Evolutionary conservation across 2,329 filamentous ascomycete genomes (phyloP).

Genomic region (Fusarium metavorans): DNA sequence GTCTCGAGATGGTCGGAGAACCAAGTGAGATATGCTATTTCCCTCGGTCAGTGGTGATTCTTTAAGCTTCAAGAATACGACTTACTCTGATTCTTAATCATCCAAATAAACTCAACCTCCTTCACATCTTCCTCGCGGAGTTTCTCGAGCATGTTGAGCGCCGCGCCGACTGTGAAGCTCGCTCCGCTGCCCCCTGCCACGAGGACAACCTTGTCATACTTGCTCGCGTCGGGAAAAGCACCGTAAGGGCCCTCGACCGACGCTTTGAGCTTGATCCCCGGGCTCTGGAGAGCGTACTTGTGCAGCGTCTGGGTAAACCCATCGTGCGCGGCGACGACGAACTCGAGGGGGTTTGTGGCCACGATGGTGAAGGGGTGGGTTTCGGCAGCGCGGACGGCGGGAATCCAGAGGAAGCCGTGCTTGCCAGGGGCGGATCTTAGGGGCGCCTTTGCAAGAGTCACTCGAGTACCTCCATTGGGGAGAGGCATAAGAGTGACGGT

Average conservation of each 20-base stretch:
- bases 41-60: not conserved
- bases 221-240: constrained; percentile 62
- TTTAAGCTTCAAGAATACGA: not conserved
- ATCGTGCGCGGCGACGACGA: constrained; percentile 68
- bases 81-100: constrained; percentile 53
- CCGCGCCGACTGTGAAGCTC: constrained; percentile 63
- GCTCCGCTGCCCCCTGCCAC: constrained; percentile 72
- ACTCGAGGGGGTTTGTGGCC: constrained; percentile 64
- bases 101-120: constrained; percentile 55
- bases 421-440: constrained; percentile 63
- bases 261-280: constrained; percentile 60
- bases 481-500: constrained; percentile 65
- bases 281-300: constrained; percentile 61
- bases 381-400: constrained; percentile 66
- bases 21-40: constrained; percentile 52
- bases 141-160: constrained; percentile 51
- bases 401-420: constrained; percentile 75
- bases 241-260: constrained; percentile 73
- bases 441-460: constrained; percentile 64
- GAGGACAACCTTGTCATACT: constrained; percentile 68
- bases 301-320: constrained; percentile 70
- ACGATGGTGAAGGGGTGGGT: constrained; percentile 75
- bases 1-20: constrained; percentile 51
- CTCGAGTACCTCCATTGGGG: constrained; percentile 64
- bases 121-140: constrained; percentile 34